These are phyloP conservation scores for Aspergillus jensenii DNA, from an alignment of 2,329 filamentous ascomycete species.

Conservation along the genomic window DNA sequence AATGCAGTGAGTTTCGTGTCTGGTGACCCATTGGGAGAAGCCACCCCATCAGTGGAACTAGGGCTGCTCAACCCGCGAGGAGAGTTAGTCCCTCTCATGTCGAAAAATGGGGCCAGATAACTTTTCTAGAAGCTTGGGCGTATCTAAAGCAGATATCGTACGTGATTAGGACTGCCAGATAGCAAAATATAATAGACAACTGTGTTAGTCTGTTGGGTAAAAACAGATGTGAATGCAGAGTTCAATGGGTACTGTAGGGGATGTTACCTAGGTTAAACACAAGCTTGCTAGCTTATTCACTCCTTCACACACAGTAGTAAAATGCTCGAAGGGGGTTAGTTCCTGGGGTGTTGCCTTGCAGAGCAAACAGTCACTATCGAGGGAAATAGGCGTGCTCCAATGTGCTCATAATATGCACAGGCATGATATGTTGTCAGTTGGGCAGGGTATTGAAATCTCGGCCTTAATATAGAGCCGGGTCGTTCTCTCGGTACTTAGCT, in stretches of 20 bases:
- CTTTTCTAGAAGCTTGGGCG: not conserved
- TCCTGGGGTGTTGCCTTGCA: not conserved
- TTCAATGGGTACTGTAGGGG: not conserved
- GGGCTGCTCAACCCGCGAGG: slow-evolving; percentile 37
- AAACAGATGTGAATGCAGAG: not conserved
- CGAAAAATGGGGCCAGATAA: not conserved
- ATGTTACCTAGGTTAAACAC: not conserved
- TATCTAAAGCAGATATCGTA: not conserved
- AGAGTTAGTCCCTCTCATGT: slow-evolving; percentile 28
- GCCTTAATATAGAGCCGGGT: too few species aligned
- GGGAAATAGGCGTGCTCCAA: not conserved
- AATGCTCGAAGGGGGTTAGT: not conserved
- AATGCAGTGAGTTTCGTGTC: slow-evolving; percentile 65
- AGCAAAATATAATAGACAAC: not conserved
- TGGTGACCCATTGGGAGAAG: slow-evolving; percentile 63
- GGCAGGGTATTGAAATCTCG: not conserved
- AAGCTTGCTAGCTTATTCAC: not conserved
- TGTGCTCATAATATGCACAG: not conserved
- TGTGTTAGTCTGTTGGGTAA: not conserved
- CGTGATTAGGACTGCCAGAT: not conserved
- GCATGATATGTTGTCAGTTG: not conserved
- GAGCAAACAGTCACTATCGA: not conserved
- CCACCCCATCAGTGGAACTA: slow-evolving; percentile 47
- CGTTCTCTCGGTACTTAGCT: too few species aligned
- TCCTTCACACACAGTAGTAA: not conserved